phyloP scores from a whole-genome alignment of 2,329 filamentous ascomycete species.

The Colletotrichum tamarilloi region DNA sequence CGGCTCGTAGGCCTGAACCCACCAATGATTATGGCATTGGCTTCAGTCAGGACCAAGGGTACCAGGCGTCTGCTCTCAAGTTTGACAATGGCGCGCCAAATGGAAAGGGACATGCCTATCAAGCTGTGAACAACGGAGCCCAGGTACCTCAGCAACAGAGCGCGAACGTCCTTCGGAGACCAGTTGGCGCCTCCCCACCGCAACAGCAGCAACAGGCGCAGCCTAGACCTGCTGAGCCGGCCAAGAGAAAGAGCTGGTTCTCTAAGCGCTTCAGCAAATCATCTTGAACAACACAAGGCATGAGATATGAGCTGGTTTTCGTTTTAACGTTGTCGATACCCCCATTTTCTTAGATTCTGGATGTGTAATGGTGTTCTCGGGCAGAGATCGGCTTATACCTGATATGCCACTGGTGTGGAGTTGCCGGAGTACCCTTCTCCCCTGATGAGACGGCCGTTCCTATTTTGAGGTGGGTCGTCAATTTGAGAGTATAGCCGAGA shows the following conservation, averaged over 20 bases:
- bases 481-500: not conserved
- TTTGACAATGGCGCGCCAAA: constrained; percentile 41
- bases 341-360: constrained; percentile 16
- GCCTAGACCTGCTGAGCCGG: constrained; percentile 51
- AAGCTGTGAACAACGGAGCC: constrained; percentile 14
- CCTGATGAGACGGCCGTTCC: not conserved
- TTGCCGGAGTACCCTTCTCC: not conserved
- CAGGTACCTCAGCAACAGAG: constrained; percentile 7
- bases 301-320: constrained; percentile 7
- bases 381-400: not conserved
- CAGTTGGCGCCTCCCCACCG: constrained; percentile 36
- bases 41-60: constrained; percentile 56
- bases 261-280: constrained; percentile 81
- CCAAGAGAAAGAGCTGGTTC: constrained; percentile 94
- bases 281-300: constrained; percentile 35
- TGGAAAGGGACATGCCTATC: constrained; percentile 3
- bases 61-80: constrained; percentile 50
- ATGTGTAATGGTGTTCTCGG: constrained; percentile 7
- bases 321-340: constrained; percentile 37
- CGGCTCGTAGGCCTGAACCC: constrained; percentile 64
- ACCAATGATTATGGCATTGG: constrained; percentile 74
- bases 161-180: constrained; percentile 40
- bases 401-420: not conserved
- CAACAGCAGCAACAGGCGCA: constrained; percentile 36
- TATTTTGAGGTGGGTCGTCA: not conserved